Evolutionary conservation across 495 filamentous ascomycete species (phyloP), one percentile per base, ranked within the genome.

Genomic region (Staphylotrichum longicolle): DNA sequence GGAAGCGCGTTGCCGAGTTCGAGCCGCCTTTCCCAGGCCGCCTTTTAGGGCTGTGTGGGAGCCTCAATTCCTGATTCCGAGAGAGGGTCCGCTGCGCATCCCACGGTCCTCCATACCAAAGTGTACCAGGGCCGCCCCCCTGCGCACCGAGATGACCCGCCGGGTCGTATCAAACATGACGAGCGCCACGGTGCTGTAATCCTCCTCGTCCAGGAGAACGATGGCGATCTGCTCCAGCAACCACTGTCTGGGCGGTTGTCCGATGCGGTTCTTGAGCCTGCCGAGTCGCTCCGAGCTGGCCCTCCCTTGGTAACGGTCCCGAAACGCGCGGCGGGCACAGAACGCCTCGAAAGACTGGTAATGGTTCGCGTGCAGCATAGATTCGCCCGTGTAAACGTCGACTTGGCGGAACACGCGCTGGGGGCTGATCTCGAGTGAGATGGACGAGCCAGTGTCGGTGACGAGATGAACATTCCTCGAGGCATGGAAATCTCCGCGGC

Each of bases 281-380:
- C 3, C 5, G 14, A 60, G 41, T 11, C 58, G 37, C 33, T 3
- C 4, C 40, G 5, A 33, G 58, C 50, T 60, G 5, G 7, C 4
- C 5, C 14, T 42, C 2, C 9, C 10, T 1, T 6, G 15, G 14
- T 41, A 46, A 2, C 14, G 20, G 6, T 53, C 48, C 8, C 2
- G 2, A 1, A 47, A 9, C 30, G 37, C 41, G 41, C 34, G 33
- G 42, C 58, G 58, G 49, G 1, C 5, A 10, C 1, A 3, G 32
- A 35, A 60, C 7, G 41, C 40, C 3, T 54, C 49, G 41, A 54
- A 48, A 0, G 58, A 60, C 41, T 47, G 41, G 41, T 54, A 54
- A 33, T 60, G 58, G 41, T 60, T 54, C 10, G 15, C 27, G 50
- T 60, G 58, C 40, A 60, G 6, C n/a, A 27, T 27, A 27, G 20